A percentile compares a stretch with the other conserved stretches of the same genome.
Conservation (phyloP, 2,329 filamentous ascomycete species). For the Penicillium sp. region DNA sequence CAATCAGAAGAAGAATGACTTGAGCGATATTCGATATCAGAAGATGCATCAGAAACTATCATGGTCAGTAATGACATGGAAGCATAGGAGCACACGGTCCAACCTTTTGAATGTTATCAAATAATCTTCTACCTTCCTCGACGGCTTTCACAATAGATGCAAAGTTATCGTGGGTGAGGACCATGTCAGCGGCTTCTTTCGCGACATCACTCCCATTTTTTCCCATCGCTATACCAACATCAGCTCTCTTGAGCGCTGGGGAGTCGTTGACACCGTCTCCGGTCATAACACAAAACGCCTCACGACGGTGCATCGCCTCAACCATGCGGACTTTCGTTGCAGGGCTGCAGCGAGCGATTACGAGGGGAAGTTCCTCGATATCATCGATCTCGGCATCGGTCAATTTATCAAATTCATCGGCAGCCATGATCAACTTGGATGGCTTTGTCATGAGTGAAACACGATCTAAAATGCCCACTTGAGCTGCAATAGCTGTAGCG, state of each 20-base stretch:
- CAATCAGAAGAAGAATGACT: constrained; percentile 75
- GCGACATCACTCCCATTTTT: constrained; percentile 78
- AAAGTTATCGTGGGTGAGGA: constrained; percentile 76
- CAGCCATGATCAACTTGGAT: constrained; percentile 51
- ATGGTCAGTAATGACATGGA: constrained; percentile 30
- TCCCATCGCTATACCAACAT: constrained; percentile 91
- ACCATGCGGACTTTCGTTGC: constrained; percentile 91
- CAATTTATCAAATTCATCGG: constrained; percentile 56
- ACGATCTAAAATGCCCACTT: constrained; percentile 56
- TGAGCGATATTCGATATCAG: constrained; percentile 81
- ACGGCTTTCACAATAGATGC: constrained; percentile 81
- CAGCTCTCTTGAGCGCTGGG: constrained; percentile 74
- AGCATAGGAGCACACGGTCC: background rate
- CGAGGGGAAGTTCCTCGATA: constrained; percentile 72
- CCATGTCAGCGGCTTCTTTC: constrained; percentile 69
- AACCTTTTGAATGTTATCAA: constrained; percentile 80
- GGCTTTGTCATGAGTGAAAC: constrained; percentile 44
- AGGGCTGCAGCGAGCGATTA: constrained; percentile 80
- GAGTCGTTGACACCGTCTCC: constrained; percentile 87
- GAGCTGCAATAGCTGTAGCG: constrained; percentile 56
- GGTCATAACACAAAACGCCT: constrained; percentile 79
- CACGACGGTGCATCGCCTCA: constrained; percentile 75
- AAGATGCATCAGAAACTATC: constrained; percentile 70
- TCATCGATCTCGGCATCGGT: constrained; percentile 59
- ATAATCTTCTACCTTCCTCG: constrained; percentile 79